These are phyloP conservation scores for Leishmania lainsoni DNA, from an alignment of 208 protist species.

Conservation along the genomic window DNA sequence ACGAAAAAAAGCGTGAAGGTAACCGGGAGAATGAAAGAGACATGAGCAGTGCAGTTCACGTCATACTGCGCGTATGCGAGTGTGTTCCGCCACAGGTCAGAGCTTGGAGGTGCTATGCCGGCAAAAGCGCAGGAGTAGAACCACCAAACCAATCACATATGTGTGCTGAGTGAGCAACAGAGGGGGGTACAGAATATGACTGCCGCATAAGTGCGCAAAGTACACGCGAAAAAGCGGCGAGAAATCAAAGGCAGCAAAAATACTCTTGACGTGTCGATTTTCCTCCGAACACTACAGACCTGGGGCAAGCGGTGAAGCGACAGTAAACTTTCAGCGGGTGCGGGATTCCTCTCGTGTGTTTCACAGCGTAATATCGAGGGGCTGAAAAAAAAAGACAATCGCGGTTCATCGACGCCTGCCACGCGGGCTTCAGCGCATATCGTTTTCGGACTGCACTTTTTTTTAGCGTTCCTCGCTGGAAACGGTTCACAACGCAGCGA, in stretches of 20 bases:
- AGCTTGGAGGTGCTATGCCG: background rate
- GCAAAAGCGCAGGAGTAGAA: background rate
- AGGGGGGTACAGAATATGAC: background rate
- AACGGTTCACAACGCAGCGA: background rate
- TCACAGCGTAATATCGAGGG: background rate
- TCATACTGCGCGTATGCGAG: background rate
- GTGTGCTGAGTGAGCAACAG: background rate
- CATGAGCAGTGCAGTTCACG: background rate
- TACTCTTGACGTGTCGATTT: background rate
- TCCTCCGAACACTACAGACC: background rate
- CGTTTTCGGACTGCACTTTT: background rate
- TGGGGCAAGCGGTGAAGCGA: background rate
- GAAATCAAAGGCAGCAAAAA: background rate
- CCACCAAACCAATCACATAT: background rate
- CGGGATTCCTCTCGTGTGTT: background rate
- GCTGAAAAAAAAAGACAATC: background rate
- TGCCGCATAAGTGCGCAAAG: background rate
- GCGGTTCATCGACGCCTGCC: background rate
- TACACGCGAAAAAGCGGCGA: background rate
- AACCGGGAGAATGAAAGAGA: background rate
- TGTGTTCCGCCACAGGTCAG: background rate
- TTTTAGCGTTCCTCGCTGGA: background rate
- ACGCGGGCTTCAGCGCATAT: background rate
- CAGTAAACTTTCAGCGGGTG: background rate
- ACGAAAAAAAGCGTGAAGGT: background rate